A percentile compares a stretch with the other conserved stretches of the same genome.
Evolutionary conservation across 2,329 filamentous ascomycete genomes (phyloP).

Genomic region (Verticillium klebahnii): DNA sequence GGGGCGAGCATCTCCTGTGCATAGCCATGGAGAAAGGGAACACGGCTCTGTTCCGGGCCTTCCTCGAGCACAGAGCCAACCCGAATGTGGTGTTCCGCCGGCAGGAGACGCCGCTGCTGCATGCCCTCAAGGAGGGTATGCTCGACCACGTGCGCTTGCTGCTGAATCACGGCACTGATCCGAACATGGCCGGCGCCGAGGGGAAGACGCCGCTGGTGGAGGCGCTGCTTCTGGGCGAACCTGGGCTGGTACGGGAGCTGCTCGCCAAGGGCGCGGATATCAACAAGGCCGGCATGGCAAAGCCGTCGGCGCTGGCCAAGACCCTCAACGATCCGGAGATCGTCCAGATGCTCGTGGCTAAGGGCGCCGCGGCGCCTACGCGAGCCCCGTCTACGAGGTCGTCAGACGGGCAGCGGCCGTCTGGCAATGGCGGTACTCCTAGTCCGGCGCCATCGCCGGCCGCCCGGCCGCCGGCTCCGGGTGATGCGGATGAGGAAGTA

Average conservation of each 20-base stretch:
- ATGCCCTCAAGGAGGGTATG: conserved; percentile 21
- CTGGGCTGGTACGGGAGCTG: conserved; percentile 7
- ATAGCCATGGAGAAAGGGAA: conserved; percentile 7
- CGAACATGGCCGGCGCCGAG: conserved; percentile 17
- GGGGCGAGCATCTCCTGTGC: conserved; percentile 19
- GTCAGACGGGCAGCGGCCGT: background rate
- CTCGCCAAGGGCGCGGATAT: conserved; percentile 12
- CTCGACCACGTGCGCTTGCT: conserved; percentile 19
- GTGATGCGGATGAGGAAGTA: no score
- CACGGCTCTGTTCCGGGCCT: conserved; percentile 7
- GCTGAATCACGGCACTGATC: conserved; percentile 25
- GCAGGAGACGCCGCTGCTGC: conserved; percentile 20
- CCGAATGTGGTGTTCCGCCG: conserved; percentile 8
- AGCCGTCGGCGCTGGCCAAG: conserved; percentile 6
- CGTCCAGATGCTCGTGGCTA: conserved; percentile 5
- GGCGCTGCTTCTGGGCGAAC: conserved; percentile 16
- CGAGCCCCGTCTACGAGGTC: background rate
- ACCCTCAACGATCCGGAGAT: conserved; percentile 6
- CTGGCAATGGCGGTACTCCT: background rate
- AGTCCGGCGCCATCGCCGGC: background rate
- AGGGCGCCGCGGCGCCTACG: conserved; percentile 6
- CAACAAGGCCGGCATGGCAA: conserved; percentile 9
- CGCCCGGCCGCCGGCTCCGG: no score
- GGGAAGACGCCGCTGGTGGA: conserved; percentile 13
- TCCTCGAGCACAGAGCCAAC: conserved; percentile 12